phyloP scores from a whole-genome alignment of 2,329 filamentous ascomycete species.

The Volutella citrinella region DNA sequence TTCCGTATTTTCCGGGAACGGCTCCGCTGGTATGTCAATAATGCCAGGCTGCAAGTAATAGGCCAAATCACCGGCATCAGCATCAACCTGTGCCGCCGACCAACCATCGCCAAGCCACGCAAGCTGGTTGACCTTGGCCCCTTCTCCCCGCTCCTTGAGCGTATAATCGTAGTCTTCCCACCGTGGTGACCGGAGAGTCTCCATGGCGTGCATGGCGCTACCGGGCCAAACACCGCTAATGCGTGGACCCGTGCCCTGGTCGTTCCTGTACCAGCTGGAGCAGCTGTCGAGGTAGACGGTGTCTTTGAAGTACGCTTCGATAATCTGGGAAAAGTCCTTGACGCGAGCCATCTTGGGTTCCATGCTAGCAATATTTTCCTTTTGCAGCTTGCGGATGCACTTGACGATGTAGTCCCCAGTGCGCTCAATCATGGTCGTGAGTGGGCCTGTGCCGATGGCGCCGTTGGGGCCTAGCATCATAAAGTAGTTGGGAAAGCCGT shows the following conservation, averaged over 20 bases:
- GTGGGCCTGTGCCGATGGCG: slow-evolving; percentile 1
- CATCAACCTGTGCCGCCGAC: slow-evolving; percentile 5
- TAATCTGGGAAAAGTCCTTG: too few relatives aligned
- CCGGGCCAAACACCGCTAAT: slow-evolving; percentile 4
- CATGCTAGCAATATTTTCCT: slow-evolving; percentile 4
- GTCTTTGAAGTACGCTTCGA: too few relatives aligned
- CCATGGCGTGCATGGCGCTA: slow-evolving; percentile 1
- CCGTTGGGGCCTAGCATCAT: too few relatives aligned
- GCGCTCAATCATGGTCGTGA: slow-evolving; percentile 5
- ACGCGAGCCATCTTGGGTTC: not conserved
- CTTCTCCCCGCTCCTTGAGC: not conserved
- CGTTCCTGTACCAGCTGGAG: too few relatives aligned
- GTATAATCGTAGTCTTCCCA: slow-evolving; percentile 6
- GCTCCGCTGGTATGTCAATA: slow-evolving; percentile 7
- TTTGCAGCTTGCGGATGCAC: slow-evolving; percentile 4
- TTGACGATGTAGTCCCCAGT: slow-evolving; percentile 6
- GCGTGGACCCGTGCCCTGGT: not conserved
- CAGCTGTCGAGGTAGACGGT: too few relatives aligned
- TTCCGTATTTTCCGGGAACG: slow-evolving; percentile 3
- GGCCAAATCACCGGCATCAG: slow-evolving; percentile 1
- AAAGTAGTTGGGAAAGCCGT: too few relatives aligned
- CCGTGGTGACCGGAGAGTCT: not conserved
- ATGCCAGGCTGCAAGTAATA: slow-evolving; percentile 7
- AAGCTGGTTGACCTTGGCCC: not conserved
- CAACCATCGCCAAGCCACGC: slow-evolving; percentile 6